Evolutionary conservation across 805 yeast genomes (phyloP), one percentile per base, ranked within the genome.

Genomic region (Metschnikowia kunwiensis): DNA sequence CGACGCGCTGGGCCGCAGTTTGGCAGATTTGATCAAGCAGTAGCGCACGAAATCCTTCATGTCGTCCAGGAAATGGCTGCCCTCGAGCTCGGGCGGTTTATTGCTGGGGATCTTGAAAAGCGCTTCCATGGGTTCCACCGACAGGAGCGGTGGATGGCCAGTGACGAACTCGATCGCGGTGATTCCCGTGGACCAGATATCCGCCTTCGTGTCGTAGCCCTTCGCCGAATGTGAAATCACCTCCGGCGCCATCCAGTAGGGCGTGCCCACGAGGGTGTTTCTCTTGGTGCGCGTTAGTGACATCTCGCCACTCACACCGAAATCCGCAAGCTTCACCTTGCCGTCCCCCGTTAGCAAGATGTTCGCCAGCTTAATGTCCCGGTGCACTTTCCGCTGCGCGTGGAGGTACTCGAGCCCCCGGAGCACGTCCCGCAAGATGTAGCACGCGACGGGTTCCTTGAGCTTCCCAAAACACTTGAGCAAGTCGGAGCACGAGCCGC

Each of bases 231-330:
- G 37, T 5, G 68, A 57, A 28, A 93, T 83, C n/a, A 91, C 84
- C 57, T 93, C 98, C 0, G 98, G 98, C 0, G 98, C 98, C 97
- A 91, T 89, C 97, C 97, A 89, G 60, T 78, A 86, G 10, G 97
- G 96, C 0, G 97, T 88, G 1, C 97, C 97, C 34, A 88, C 96
- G 69, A 89, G 82, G 0, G 96, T 86, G 37, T 75, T 77, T 45
- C 81, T 74, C 42, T 70, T 70, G n/a, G 50, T 32, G 10, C 47
- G 40, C 6, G 82, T 72, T 29, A 68, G 61, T 14, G 81, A 74
- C 18, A 89, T 68, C 57, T 87, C 93, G 0, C 93, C 93, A 50
- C 91, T 78, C 4, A 89, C 96, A 1, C 97, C 97, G 66, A 89
- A 89, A 62, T 91, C 97, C 0, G 88, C 96, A 21, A 89, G 62